Evolutionary conservation across 768 basidiomycete genomes (phyloP).

Genomic region (Trametes punicea): DNA sequence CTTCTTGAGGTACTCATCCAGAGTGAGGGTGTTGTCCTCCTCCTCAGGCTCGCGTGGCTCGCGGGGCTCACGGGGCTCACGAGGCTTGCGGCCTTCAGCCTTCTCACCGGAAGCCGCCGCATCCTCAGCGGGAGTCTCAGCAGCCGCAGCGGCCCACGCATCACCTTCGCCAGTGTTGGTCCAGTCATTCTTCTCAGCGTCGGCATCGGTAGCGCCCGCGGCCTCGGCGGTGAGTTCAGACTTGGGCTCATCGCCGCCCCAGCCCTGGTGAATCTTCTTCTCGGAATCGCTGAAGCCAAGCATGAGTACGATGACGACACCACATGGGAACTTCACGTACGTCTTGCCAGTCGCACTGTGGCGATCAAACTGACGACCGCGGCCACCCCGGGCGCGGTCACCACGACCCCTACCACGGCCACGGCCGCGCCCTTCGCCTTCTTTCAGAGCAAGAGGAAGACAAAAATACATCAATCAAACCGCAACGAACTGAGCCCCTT

Average conservation of each 20-base stretch:
- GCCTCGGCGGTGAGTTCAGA: conserved; percentile 81
- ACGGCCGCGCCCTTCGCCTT: conserved; percentile 41
- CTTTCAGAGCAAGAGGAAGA: conserved; percentile 25
- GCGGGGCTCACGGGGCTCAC: conserved; percentile 42
- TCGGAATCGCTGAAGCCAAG: conserved; percentile 71
- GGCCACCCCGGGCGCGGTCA: conserved; percentile 51
- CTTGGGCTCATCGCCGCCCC: conserved; percentile 90
- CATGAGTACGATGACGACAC: neutral
- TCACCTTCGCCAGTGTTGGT: conserved; percentile 32
- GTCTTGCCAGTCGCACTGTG: conserved; percentile 84
- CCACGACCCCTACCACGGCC: conserved; percentile 40
- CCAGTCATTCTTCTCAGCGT: conserved; percentile 48
- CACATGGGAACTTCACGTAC: conserved; percentile 40
- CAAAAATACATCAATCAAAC: conserved; percentile 3
- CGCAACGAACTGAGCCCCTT: neutral
- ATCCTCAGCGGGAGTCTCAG: conserved; percentile 30
- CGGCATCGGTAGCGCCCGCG: conserved; percentile 70
- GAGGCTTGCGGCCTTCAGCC: conserved; percentile 35
- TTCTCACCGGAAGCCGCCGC: conserved; percentile 36
- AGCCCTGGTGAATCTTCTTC: conserved; percentile 91
- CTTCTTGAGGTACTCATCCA: conserved; percentile 90
- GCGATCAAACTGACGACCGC: conserved; percentile 79
- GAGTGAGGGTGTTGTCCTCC: conserved; percentile 90
- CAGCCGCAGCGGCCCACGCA: conserved; percentile 32
- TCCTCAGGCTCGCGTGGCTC: conserved; percentile 67